These are phyloP conservation scores for Russula abietina DNA, from an alignment of 768 basidiomycete species.

Conservation along the genomic window DNA sequence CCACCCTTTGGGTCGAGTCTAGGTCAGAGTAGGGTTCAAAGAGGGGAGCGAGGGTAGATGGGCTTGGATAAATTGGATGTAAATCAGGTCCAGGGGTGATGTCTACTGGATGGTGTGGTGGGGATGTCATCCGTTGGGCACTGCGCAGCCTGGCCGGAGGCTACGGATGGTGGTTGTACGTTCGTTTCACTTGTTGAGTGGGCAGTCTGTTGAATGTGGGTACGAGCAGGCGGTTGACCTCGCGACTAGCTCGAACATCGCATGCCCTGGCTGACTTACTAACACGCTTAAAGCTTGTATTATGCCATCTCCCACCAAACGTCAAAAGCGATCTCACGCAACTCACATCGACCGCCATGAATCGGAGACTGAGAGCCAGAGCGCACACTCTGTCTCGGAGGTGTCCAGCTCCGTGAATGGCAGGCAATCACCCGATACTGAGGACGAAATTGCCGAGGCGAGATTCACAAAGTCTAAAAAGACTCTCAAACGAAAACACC, in stretches of 20 bases:
- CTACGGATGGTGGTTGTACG: slow-evolving; percentile 1
- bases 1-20: slow-evolving; percentile 55
- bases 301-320: slow-evolving; percentile 55
- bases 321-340: slow-evolving; percentile 39
- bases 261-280: slow-evolving; percentile 1
- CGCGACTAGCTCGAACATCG: slow-evolving; percentile 11
- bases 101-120: slow-evolving; percentile 40
- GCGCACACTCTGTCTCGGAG: slow-evolving; percentile 22
- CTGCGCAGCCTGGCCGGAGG: neutral
- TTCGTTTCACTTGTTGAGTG: neutral
- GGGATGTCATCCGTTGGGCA: slow-evolving; percentile 30
- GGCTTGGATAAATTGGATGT: slow-evolving; percentile 70
- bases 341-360: slow-evolving; percentile 15
- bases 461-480: slow-evolving; percentile 65
- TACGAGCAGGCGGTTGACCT: slow-evolving; percentile 9
- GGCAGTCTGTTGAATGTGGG: neutral
- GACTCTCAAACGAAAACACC: slow-evolving; percentile 75
- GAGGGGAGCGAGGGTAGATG: slow-evolving; percentile 52
- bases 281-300: slow-evolving; percentile 11
- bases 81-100: slow-evolving; percentile 73
- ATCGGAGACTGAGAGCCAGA: slow-evolving; percentile 20
- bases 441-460: slow-evolving; percentile 55
- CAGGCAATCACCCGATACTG: slow-evolving; percentile 40
- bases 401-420: slow-evolving; percentile 26
- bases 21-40: slow-evolving; percentile 66